These are phyloP conservation scores for Camellia japonica DNA, from an alignment of 148 eudicot genomes.

Conservation along the genomic window DNA sequence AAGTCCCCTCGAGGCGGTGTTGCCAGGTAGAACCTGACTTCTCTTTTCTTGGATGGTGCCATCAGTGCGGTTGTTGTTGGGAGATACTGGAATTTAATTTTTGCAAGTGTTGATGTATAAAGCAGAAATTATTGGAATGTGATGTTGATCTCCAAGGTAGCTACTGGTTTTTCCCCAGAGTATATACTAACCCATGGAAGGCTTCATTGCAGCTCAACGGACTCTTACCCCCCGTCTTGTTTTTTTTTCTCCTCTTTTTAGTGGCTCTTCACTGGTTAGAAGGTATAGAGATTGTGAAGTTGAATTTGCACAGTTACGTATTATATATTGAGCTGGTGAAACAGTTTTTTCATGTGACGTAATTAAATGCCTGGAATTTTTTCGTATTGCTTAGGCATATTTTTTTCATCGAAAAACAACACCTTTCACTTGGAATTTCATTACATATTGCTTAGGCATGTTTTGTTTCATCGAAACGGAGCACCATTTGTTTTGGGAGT, in stretches of 20 bases:
- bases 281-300: too few relatives aligned
- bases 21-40: not conserved
- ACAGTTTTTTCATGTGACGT: not conserved
- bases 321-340: not conserved
- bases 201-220: not conserved
- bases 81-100: not conserved
- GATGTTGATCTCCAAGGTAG: not conserved
- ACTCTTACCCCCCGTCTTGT: too few relatives aligned
- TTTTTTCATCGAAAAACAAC: too few relatives aligned
- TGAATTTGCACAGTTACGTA: too few relatives aligned
- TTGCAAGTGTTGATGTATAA: not conserved
- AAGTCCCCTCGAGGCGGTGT: not conserved
- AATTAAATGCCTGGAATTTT: not conserved
- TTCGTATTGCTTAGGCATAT: not conserved
- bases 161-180: constrained; percentile 1
- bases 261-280: too few relatives aligned
- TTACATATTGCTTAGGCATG: not conserved
- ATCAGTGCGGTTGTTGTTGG: not conserved
- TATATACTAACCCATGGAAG: not conserved
- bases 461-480: too few relatives aligned
- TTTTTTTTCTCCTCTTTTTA: too few relatives aligned
- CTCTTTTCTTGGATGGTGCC: not conserved
- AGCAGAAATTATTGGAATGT: not conserved
- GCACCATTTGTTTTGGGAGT: too few relatives aligned
- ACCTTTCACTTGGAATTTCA: not conserved